Base-by-base conservation (phyloP, 192 early-diverging fungal genomes). In the Podila epigama region DNA sequence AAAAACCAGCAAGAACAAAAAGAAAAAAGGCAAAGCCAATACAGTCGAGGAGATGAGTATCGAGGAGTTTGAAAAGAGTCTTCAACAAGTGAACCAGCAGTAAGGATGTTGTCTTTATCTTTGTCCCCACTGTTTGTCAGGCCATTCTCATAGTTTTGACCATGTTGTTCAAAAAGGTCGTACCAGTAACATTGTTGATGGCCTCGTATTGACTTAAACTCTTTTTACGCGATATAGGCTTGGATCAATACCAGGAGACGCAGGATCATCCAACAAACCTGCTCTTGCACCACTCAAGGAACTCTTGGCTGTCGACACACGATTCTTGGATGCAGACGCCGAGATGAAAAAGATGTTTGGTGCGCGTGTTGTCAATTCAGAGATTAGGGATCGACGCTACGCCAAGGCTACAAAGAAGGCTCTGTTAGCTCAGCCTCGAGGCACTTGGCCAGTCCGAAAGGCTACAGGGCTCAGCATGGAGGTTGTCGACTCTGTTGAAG, bases 271-370 rank as follows among this genome's bases (percentile, higher is more conserved):
- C 41, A 33, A 59, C 2, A 63, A 60, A 15, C 32, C 58, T 15
- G 31, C 50, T 12, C 20, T 39, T 0, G 60, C 67, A 12, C 81
- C 77, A 33, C 31, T 65, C 53, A 71, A 75, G 31, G 69, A 79
- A 12, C 60, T 86, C 22, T n/a, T 88, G 41, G 69, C 83, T 11
- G 66, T 88, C 35, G 92, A 96, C 48, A 67, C 86, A 27, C 87
- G 89, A 34, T 82, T 82, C 61, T 69, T 96, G 50, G 94, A 96
- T 77, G 87, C 92, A 22, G 93, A 94, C 60, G 90, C 90, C 16
- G 96, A 98, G 81, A 93, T 97, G 89, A 88, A 89, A 35, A 85
- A 91, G 25, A 84, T 95, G 82, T 98, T 98, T 88, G 95, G 95
- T 16, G 91, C 94, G 6, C 87, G 87, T 18, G 89, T 94, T n/a